phyloP scores from a whole-genome alignment of 495 filamentous ascomycete species.

The Neurospora terricola region DNA sequence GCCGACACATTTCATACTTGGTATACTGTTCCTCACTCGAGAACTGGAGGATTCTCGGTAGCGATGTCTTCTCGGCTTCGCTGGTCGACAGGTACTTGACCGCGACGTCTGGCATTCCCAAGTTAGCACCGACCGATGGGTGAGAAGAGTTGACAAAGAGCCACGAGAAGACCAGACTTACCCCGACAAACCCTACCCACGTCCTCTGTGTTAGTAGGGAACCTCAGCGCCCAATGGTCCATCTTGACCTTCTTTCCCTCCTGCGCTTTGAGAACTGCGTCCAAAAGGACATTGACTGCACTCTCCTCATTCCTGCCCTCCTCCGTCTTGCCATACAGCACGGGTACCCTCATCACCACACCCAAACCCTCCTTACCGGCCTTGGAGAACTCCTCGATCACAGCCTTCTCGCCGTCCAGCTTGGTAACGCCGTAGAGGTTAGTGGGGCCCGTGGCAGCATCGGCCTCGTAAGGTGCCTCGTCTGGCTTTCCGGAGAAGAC shows the following conservation, averaged over 20 bases:
- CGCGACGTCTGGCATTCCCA: slow-evolving; percentile 41
- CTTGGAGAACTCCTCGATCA: slow-evolving; percentile 47
- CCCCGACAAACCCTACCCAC: slow-evolving; percentile 66
- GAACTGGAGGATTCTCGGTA: slow-evolving; percentile 77
- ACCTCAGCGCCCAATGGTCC: slow-evolving; percentile 82
- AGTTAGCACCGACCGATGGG: neutral
- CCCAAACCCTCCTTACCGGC: slow-evolving; percentile 43
- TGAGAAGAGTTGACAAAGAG: neutral
- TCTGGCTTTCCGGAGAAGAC: slow-evolving; percentile 75
- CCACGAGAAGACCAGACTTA: slow-evolving; percentile 11
- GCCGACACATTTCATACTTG: slow-evolving; percentile 83
- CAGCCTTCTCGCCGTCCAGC: slow-evolving; percentile 69
- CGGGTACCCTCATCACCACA: slow-evolving; percentile 74
- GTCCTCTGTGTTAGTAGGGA: slow-evolving; percentile 81
- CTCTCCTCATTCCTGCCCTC: slow-evolving; percentile 52
- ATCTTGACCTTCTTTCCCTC: slow-evolving; percentile 55
- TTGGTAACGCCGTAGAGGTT: slow-evolving; percentile 89
- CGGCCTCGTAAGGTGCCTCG: slow-evolving; percentile 74
- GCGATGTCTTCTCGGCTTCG: slow-evolving; percentile 25
- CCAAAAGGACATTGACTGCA: slow-evolving; percentile 73
- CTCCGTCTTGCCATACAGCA: slow-evolving; percentile 66
- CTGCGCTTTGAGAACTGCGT: slow-evolving; percentile 58
- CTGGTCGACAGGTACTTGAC: slow-evolving; percentile 47
- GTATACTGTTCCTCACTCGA: slow-evolving; percentile 78
- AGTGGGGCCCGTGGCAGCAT: slow-evolving; percentile 54